phyloP scores from a whole-genome alignment of 352 stramenopile species.

The Pythium monospermum region DNA sequence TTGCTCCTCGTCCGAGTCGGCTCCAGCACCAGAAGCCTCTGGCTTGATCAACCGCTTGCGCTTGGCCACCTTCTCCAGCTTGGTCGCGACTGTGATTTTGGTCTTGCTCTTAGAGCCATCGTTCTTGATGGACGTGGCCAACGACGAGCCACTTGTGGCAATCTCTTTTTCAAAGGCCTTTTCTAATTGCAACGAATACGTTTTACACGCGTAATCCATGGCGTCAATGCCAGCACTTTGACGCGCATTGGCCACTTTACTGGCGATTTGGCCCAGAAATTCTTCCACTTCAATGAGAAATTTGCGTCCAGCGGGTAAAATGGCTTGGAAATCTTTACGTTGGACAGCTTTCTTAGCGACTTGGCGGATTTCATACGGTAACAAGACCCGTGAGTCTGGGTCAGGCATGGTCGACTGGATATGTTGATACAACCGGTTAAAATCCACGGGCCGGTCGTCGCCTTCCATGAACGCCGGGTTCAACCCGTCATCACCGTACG shows the following conservation, averaged over 20 bases:
- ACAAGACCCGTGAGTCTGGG: constrained; percentile 56
- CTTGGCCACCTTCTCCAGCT: constrained; percentile 55
- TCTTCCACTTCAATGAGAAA: constrained; percentile 89
- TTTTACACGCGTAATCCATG: constrained; percentile 57
- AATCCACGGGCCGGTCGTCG: constrained; percentile 95
- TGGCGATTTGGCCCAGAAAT: constrained; percentile 68
- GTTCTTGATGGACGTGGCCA: constrained; percentile 23
- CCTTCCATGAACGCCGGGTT: constrained; percentile 97
- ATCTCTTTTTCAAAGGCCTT: constrained; percentile 61
- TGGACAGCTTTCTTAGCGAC: constrained; percentile 85
- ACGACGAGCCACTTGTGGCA: constrained; percentile 7
- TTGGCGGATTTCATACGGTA: constrained; percentile 77
- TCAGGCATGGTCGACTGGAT: constrained; percentile 83
- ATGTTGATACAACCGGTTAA: constrained; percentile 89
- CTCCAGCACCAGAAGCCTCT: constrained; percentile 16
- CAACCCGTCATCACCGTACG: constrained; percentile 98
- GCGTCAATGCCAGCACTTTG: constrained; percentile 50
- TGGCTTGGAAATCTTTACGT: constrained; percentile 68
- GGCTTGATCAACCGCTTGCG: constrained; percentile 52
- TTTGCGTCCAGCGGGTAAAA: constrained; percentile 85
- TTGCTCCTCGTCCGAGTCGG: constrained; percentile 12
- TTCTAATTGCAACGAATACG: constrained; percentile 65
- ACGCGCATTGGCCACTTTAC: constrained; percentile 51
- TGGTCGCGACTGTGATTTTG: constrained; percentile 55
- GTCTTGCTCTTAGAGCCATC: constrained; percentile 34